phyloP scores from a whole-genome alignment of 352 stramenopile genomes.

The Pythium brachiatum region DNA sequence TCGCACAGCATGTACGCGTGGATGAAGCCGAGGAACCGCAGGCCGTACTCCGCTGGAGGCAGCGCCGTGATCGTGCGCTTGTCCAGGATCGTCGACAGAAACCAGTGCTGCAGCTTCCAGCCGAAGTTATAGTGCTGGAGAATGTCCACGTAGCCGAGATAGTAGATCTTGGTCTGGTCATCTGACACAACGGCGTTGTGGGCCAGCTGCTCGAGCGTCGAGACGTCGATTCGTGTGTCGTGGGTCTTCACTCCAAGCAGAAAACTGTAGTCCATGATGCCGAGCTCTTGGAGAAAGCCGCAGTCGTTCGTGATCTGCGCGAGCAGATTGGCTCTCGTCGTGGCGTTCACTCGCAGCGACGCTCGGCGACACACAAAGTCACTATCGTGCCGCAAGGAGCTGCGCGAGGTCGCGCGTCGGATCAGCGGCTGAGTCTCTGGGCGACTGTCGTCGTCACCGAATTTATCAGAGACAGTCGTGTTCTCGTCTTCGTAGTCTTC shows the following conservation, averaged over 20 bases:
- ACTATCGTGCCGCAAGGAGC: conserved; percentile 68
- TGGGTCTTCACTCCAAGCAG: conserved; percentile 74
- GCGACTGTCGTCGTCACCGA: conserved; percentile 18
- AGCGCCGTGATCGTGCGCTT: conserved; percentile 78
- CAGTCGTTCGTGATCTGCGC: conserved; percentile 83
- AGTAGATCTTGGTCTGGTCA: conserved; percentile 72
- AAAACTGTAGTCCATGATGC: conserved; percentile 89
- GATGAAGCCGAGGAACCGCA: conserved; percentile 86
- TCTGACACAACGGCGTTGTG: conserved; percentile 82
- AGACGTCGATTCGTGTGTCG: conserved; percentile 38
- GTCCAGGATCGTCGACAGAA: conserved; percentile 68
- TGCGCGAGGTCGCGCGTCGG: conserved; percentile 46
- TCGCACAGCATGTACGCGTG: conserved; percentile 80
- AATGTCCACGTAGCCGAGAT: conserved; percentile 84
- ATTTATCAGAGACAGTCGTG: conserved; percentile 10
- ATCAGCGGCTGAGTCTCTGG: conserved; percentile 56
- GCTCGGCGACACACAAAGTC: conserved; percentile 74
- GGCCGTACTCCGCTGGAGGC: conserved; percentile 76
- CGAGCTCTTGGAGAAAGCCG: conserved; percentile 80
- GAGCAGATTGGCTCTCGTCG: conserved; percentile 67
- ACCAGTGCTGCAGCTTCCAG: conserved; percentile 82
- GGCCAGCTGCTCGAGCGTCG: conserved; percentile 49
- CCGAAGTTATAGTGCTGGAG: conserved; percentile 83
- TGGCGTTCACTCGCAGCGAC: conserved; percentile 66
- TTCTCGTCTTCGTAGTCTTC: conserved; percentile 7